A percentile compares a stretch with the other conserved stretches of the same genome.
Evolutionary conservation across 495 filamentous ascomycete species (phyloP).

Genomic region (Hypoxylon perforatum): DNA sequence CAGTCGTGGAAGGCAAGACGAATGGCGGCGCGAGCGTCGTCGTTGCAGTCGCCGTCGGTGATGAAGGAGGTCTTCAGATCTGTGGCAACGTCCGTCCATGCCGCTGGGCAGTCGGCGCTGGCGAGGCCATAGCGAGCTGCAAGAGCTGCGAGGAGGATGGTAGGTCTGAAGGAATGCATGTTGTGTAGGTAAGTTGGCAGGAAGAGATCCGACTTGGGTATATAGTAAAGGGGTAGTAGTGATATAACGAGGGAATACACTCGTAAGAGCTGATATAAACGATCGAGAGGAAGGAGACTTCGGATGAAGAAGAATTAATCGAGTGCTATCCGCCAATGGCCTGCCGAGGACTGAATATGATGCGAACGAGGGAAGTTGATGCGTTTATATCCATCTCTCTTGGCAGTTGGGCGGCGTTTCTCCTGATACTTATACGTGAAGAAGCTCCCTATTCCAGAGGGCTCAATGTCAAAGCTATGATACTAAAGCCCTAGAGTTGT

Average conservation of each 20-base stretch:
- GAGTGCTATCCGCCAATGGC: slow-evolving; percentile 2
- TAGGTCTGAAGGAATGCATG: slow-evolving; percentile 25
- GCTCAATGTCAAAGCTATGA: slow-evolving; percentile 11
- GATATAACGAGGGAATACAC: neutral
- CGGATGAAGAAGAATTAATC: neutral
- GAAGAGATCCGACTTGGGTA: neutral
- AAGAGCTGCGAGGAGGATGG: slow-evolving; percentile 16
- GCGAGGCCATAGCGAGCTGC: slow-evolving; percentile 5
- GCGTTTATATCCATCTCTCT: slow-evolving; percentile 6
- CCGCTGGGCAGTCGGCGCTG: slow-evolving; percentile 30
- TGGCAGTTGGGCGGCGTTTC: neutral
- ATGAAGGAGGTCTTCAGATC: slow-evolving; percentile 36
- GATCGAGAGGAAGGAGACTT: neutral
- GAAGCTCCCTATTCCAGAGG: neutral
- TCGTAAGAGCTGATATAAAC: neutral
- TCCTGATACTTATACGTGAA: slow-evolving; percentile 25
- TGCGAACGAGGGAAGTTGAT: slow-evolving; percentile 9
- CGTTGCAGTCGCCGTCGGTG: slow-evolving; percentile 27
- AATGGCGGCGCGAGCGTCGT: slow-evolving; percentile 40
- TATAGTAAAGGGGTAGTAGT: neutral
- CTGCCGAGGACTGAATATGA: slow-evolving; percentile 12
- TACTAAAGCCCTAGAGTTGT: slow-evolving; percentile 17
- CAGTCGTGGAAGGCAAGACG: slow-evolving; percentile 42
- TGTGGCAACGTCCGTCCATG: slow-evolving; percentile 39
- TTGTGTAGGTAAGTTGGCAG: slow-evolving; percentile 3